Evolutionary conservation across 2,329 filamentous ascomycete genomes (phyloP), one percentile per base, ranked within the genome.

Genomic region (Xylaria sp.): DNA sequence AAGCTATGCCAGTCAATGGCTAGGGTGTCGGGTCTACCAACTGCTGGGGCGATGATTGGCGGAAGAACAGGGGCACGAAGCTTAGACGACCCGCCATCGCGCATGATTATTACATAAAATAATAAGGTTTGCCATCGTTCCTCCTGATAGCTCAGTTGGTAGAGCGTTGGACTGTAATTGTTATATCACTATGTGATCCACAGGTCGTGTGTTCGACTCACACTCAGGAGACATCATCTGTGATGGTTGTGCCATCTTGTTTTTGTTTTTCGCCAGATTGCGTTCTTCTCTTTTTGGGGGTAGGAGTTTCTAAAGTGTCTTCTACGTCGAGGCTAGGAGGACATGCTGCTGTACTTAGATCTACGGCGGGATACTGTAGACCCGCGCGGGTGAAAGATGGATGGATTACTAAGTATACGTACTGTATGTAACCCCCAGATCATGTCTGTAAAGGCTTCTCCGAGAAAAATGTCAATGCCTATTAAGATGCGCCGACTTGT

Each of bases 141-240:
- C 67, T 70, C 67, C 64, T 70, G 61, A 70, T 70, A 50, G 61
- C 61, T 63, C 67, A 72, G 68, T 72, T 72, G 70, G 67, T 70
- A 72, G 70, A 62, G 70, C 67, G 68, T 63, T 72, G 67, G 70
- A 72, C 70, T 70, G 64, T 70, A 68, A 70, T 71, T 65, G 70
- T 46, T 65, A 71, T 56, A 23, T 23, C 7, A 56, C n/a, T 20
- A 34, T 64, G 51, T 54, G 10, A 71, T 71, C 69, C 66, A 68
- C 65, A 70, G 62, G 65, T 70, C 69, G 65, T 58, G 62, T 70
- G 69, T 68, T 70, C 65, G 69, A 70, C 48, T 68, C 69, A 66
- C 69, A 59, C 69, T 70, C 62, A 57, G 65, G 69, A 68, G 65
- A 68, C 39, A n/a, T 37, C 28, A 10, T 9, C 28, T 56, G 20